Percentiles rank a stretch among this genome's conserved stretches.
Conservation (phyloP, 441 rosid species). For the Macaranga tanarius region DNA sequence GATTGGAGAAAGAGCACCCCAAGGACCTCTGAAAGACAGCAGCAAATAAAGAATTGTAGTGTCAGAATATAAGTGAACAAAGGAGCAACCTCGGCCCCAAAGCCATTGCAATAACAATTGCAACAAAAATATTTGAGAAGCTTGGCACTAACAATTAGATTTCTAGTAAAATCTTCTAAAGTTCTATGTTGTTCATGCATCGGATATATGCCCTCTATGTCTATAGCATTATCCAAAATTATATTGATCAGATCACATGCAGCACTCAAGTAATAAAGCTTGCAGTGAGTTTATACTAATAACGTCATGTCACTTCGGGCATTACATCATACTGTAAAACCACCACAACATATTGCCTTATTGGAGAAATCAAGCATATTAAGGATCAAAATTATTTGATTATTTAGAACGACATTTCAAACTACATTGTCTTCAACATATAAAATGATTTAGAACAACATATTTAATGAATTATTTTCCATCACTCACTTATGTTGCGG, state of each 20-base stretch:
- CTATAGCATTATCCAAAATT: neutral
- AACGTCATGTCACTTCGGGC: neutral
- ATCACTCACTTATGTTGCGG: constrained; percentile 84
- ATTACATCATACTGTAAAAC: neutral
- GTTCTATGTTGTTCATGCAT: neutral
- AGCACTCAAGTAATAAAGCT: neutral
- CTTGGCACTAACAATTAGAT: neutral
- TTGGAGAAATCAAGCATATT: neutral
- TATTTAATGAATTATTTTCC: neutral
- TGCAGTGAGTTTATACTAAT: neutral
- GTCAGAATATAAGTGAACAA: neutral
- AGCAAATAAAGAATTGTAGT: constrained; percentile 17
- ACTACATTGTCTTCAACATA: neutral
- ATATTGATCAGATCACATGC: neutral
- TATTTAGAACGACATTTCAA: neutral
- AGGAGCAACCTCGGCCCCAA: neutral
- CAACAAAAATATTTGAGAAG: neutral
- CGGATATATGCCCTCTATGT: neutral
- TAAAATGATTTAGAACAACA: constrained; percentile 1
- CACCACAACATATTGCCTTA: neutral
- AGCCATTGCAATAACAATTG: neutral
- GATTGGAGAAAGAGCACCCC: constrained; percentile 94
- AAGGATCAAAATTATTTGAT: neutral
- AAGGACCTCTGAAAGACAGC: constrained; percentile 71
- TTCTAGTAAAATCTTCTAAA: neutral